Percentiles rank a stretch among this genome's conserved stretches.
Conservation (phyloP, 2,329 filamentous ascomycete species). For the Trichophyton benhamiae region DNA sequence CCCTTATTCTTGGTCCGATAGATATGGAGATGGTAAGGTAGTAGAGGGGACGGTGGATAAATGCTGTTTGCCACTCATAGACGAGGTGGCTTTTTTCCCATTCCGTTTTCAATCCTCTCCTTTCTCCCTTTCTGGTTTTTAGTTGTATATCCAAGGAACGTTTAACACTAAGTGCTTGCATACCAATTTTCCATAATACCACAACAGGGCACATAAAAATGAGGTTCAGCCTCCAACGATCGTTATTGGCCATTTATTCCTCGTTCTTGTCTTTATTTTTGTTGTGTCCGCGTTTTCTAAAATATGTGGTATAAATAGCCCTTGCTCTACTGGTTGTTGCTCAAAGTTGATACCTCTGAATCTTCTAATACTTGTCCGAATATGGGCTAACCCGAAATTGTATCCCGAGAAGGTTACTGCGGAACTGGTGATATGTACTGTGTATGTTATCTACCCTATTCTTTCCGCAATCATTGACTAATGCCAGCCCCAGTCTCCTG, state of each 20-base stretch:
- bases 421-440: constrained; percentile 3
- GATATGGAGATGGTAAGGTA: too few relatives aligned
- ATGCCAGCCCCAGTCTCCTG: background rate
- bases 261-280: background rate
- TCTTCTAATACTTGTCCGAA: background rate
- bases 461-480: background rate
- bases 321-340: background rate
- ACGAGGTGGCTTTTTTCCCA: background rate
- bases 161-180: too few relatives aligned
- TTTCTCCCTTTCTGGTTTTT: too few relatives aligned
- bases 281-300: background rate
- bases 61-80: background rate
- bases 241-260: background rate
- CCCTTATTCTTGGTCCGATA: background rate
- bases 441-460: background rate
- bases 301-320: background rate
- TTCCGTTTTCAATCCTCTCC: background rate
- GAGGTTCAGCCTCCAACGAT: background rate
- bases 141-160: too few relatives aligned
- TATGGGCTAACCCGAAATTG: background rate
- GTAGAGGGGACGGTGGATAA: background rate
- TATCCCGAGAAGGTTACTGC: constrained; percentile 2
- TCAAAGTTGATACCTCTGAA: background rate
- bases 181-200: too few relatives aligned
- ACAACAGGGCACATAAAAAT: background rate